Conservation (phyloP, 2,329 filamentous ascomycete genomes). For the Pezicula rhizophila region DNA sequence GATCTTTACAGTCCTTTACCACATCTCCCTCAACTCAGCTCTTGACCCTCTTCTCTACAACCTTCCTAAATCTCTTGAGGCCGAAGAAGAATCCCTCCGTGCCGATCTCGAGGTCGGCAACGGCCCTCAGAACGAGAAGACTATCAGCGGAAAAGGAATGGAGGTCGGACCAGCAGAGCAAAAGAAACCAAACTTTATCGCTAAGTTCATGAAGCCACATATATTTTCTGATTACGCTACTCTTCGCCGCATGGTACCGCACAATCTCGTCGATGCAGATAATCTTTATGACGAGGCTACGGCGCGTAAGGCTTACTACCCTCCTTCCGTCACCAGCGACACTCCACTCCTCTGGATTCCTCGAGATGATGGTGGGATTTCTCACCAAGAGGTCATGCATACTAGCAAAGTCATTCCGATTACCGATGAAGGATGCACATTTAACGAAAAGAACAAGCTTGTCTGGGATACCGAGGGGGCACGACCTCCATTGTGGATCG, state of each 20-base stretch:
- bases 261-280: constrained; percentile 35
- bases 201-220: constrained; percentile 72
- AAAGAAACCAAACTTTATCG: constrained; percentile 52
- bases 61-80: constrained; percentile 67
- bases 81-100: constrained; percentile 42
- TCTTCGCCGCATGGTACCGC: constrained; percentile 64
- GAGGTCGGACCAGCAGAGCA: constrained; percentile 23
- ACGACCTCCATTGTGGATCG: constrained; percentile 51
- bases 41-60: constrained; percentile 72
- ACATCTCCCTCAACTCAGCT: constrained; percentile 66
- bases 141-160: constrained; percentile 5
- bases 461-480: constrained; percentile 50
- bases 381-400: constrained; percentile 69
- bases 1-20: constrained; percentile 70
- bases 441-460: constrained; percentile 66
- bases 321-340: constrained; percentile 59
- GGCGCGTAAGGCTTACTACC: constrained; percentile 65
- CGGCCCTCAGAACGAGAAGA: constrained; percentile 17
- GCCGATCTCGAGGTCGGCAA: constrained; percentile 14
- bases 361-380: constrained; percentile 66
- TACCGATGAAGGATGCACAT: constrained; percentile 68
- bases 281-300: constrained; percentile 56
- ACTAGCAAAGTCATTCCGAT: constrained; percentile 68
- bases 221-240: constrained; percentile 66
- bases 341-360: constrained; percentile 81